phyloP scores from a whole-genome alignment of 805 yeast genomes.

The Metschnikowia lachancei region DNA sequence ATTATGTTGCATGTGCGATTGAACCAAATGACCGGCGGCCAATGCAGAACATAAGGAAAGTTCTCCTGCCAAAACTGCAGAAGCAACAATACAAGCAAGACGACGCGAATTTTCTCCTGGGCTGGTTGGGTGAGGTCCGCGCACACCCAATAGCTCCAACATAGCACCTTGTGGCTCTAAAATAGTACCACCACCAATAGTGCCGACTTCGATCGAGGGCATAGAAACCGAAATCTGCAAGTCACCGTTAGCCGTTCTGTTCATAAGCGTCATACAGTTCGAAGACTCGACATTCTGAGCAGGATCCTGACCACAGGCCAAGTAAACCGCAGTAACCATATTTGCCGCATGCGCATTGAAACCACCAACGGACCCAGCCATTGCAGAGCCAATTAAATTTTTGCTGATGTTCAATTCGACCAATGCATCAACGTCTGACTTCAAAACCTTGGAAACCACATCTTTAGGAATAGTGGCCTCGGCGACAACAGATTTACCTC shows the following conservation, averaged over 20 bases:
- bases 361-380: conserved; percentile 98
- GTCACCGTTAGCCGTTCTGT: conserved; percentile 61
- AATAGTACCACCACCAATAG: conserved; percentile 98
- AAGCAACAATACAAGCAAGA: conserved; percentile 87
- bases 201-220: conserved; percentile 99
- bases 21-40: conserved; percentile 98
- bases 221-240: conserved; percentile 92
- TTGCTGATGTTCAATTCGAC: conserved; percentile 87
- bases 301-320: conserved; percentile 99
- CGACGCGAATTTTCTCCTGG: conserved; percentile 96
- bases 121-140: conserved; percentile 89
- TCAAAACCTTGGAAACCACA: conserved; percentile 76
- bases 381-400: conserved; percentile 92
- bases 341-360: conserved; percentile 98
- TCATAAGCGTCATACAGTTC: conserved; percentile 95
- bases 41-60: conserved; percentile 91
- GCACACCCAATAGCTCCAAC: conserved; percentile 90
- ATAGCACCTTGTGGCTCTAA: conserved; percentile 96
- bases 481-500: conserved; percentile 97
- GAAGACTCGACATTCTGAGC: conserved; percentile 98
- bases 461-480: conserved; percentile 87
- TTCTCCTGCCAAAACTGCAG: conserved; percentile 95
- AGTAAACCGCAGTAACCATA: conserved; percentile 85
- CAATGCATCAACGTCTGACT: conserved; percentile 87
- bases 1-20: conserved; percentile 95